Base-by-base conservation (phyloP, 2,329 filamentous ascomycete species). In the Pezicula neosporulosa region DNA sequence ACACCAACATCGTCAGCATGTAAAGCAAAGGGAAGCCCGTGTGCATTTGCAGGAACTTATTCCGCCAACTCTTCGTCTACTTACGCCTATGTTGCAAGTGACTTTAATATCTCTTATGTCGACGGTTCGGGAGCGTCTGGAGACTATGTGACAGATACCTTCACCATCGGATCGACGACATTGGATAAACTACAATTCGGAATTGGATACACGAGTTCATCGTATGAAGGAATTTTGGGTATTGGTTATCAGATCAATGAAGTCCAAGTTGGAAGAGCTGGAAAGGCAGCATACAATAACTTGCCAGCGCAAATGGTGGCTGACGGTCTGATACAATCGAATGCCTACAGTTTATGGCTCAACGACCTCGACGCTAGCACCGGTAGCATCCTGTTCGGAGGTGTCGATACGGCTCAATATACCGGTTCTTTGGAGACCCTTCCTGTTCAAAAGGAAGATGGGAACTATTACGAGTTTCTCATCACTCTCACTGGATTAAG, bases 101-200 rank as follows among this genome's bases (percentile, higher is more conserved):
- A 83, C 54, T 96, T 97, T 74, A 92, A 93, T 71, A 96, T 96
- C 57, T 84, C 85, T 1, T 96, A 96, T 59, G 86, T 88, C 38
- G 91, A 96, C 69, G 89, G 89, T 43, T 88, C 88, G 0, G 83
- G 84, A 5, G 88, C 90, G 0, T 67, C 72, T 1, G 91, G 92
- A 33, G 88, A 94, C 68, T 96, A 96, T 66, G 89, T 83, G 2
- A 84, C 80, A 4, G 92, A 97, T 64, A 86, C 77, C 0, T 71
- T 96, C 51, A 72, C 70, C 4, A 73, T 91, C 48, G 83, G 80
- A 12, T 72, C 72, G 19, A 67, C 76, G 28, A 76, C 68, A 1
- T 59, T 91, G 30, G 56, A 73, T 3, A 68, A 72, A 50, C 71
- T 90, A 50, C 86, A 91, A 62, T 89, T 92, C 60, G 88, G 87